Conservation (phyloP, 2,329 filamentous ascomycete genomes). For the Apiospora saccharicola region DNA sequence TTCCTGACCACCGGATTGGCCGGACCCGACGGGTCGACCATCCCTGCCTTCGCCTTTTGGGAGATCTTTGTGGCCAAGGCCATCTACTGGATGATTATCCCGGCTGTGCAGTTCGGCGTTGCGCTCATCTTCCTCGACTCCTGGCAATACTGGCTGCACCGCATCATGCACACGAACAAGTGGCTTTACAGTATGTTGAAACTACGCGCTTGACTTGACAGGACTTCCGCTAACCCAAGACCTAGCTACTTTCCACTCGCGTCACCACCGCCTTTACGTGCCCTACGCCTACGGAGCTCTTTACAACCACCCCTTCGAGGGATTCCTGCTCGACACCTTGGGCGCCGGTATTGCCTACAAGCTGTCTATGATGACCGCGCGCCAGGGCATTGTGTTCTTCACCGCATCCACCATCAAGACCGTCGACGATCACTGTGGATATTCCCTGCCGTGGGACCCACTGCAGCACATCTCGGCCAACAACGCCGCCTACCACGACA, state of each 20-base stretch:
- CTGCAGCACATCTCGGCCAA: conserved; percentile 91
- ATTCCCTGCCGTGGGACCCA: conserved; percentile 93
- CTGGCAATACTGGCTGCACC: conserved; percentile 98
- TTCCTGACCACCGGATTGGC: conserved; percentile 68
- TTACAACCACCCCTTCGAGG: conserved; percentile 96
- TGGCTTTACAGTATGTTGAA: conserved; percentile 86
- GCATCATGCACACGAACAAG: conserved; percentile 95
- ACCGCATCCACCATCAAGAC: conserved; percentile 91
- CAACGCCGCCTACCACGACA: conserved; percentile 96
- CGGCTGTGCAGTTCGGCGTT: conserved; percentile 76
- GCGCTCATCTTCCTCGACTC: conserved; percentile 85
- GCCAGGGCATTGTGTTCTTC: conserved; percentile 91
- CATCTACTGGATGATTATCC: conserved; percentile 82
- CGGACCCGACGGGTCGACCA: conserved; percentile 56
- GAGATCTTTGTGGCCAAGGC: conserved; percentile 77
- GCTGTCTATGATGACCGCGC: conserved; percentile 79
- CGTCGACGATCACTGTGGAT: conserved; percentile 96
- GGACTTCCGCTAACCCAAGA: neutral
- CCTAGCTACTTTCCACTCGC: conserved; percentile 85
- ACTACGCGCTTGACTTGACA: conserved; percentile 55
- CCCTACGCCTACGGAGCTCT: conserved; percentile 96
- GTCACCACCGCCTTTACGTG: conserved; percentile 96
- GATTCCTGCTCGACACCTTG: conserved; percentile 89
- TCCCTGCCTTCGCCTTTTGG: conserved; percentile 83
- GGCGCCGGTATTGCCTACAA: conserved; percentile 88